Conservation (phyloP, 345 rosid species). For the Eucalyptus albens region DNA sequence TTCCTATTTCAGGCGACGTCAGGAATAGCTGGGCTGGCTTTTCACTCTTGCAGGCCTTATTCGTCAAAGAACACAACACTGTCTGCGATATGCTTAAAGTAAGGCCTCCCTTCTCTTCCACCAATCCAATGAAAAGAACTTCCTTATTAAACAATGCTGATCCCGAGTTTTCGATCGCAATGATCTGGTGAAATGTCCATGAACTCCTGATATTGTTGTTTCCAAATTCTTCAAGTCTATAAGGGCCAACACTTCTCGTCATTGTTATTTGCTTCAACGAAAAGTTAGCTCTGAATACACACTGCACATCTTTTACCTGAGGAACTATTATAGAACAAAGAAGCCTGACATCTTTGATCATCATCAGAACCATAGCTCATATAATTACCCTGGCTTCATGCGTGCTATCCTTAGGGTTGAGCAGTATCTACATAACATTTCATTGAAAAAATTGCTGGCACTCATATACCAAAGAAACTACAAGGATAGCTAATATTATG, state of each 20-base stretch:
- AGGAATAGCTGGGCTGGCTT: constrained; percentile 82
- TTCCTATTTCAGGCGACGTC: constrained; percentile 66
- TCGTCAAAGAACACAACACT: constrained; percentile 56
- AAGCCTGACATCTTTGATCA: not conserved
- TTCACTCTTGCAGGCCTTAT: constrained; percentile 60
- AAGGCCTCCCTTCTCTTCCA: not conserved
- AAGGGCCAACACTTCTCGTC: not conserved
- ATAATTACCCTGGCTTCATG: not conserved
- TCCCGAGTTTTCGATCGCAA: not conserved
- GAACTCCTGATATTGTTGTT: not conserved
- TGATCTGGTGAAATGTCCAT: not conserved
- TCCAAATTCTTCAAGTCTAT: not conserved
- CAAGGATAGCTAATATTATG: not conserved
- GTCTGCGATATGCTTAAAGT: constrained; percentile 61
- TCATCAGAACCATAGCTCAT: not conserved
- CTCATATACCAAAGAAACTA: not conserved
- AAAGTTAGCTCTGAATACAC: not conserved
- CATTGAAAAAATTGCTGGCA: not conserved
- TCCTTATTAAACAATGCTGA: not conserved
- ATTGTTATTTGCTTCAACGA: not conserved
- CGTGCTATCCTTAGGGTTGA: not conserved
- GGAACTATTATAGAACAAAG: not conserved
- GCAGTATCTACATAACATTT: not conserved
- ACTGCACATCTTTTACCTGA: not conserved
- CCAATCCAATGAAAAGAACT: not conserved